Base-by-base conservation (phyloP, 2,329 filamentous ascomycete species). In the Ophiocordyceps camponoti-rufipedis region DNA sequence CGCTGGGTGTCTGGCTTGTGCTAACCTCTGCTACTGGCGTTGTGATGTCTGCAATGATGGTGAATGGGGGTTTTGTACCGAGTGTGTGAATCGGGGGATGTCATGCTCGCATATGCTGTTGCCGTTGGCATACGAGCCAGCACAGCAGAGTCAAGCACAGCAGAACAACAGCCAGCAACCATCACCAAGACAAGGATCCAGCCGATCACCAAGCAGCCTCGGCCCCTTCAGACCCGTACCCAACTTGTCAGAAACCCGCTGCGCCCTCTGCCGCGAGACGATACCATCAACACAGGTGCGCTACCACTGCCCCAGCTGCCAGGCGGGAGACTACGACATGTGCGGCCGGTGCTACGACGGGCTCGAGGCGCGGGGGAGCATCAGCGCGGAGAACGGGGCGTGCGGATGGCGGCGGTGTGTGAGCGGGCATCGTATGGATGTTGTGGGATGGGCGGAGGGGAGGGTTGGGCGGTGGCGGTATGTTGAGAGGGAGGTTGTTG, bases 21-120 rank as follows among this genome's bases (percentile, higher is more conserved):
- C 85, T 0, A 88, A 93, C 54, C 74, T 81, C 44, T 91, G 85
- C 61, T 94, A 85, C 62, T 96, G 88, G 89, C 80, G 84, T 50
- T 96, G 89, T 59, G 77, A 82, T 48, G 60, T 72, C 28, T 96
- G 89, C 63, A 94, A 94, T 54, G 79, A 91, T 50, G 89, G 86
- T 5, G 88, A 93, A 56, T 96, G 88, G 88, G 89, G 89, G 0
- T 95, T 85, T 58, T 96, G 89, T 63, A 86, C 88, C 54, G 66
- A 72, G 48, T 96, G 89, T 52, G 85, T 94, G 29, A 88, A 89
- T 48, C 78, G 81, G 58, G 87, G 85, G 14, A 72, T 72, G 48
- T 82, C 79, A 48, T 96, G 89, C 62, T 83, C 80, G 0, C 89
- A 96, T 56, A 71, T 82, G 7, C 69, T 96, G 1, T 67, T 94